These are phyloP conservation scores for Malassezia psittaci DNA, from an alignment of 1,284 basidiomycete species.

Conservation along the genomic window DNA sequence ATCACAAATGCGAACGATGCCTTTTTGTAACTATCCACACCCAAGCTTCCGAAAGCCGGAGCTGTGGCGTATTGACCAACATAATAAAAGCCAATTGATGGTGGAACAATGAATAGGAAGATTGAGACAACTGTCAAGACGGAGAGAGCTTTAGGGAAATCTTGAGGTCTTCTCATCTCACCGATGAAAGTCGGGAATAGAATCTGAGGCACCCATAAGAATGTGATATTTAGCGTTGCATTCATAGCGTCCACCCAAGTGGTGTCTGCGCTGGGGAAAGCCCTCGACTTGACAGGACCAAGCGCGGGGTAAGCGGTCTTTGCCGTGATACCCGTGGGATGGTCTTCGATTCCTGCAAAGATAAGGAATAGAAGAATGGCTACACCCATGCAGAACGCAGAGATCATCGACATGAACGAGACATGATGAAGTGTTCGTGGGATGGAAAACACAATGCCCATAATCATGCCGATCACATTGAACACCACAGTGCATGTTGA, in stretches of 20 bases:
- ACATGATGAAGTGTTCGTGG: slow-evolving; percentile 38
- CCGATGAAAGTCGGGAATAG: slow-evolving; percentile 53
- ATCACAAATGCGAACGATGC: slow-evolving; percentile 44
- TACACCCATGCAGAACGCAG: slow-evolving; percentile 36
- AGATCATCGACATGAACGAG: slow-evolving; percentile 31
- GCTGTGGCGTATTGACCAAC: slow-evolving; percentile 46
- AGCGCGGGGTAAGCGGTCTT: not conserved
- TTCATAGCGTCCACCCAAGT: slow-evolving; percentile 55
- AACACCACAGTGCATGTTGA: slow-evolving; percentile 56
- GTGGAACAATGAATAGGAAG: slow-evolving; percentile 54
- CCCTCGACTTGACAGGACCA: slow-evolving; percentile 26
- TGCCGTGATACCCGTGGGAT: not conserved
- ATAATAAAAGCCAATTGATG: slow-evolving; percentile 56
- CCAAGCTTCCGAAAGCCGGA: slow-evolving; percentile 34
- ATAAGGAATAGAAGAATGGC: slow-evolving; percentile 32
- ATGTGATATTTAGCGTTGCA: slow-evolving; percentile 51
- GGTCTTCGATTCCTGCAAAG: slow-evolving; percentile 3
- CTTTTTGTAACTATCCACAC: slow-evolving; percentile 28
- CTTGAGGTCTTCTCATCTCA: slow-evolving; percentile 57
- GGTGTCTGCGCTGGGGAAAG: slow-evolving; percentile 49
- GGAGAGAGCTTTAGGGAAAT: slow-evolving; percentile 57
- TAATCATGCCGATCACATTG: slow-evolving; percentile 48
- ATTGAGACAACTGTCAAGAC: slow-evolving; percentile 54
- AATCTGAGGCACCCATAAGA: slow-evolving; percentile 60
- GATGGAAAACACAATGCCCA: slow-evolving; percentile 30